These are phyloP conservation scores for Clonostachys sp. DNA, from an alignment of 2,329 filamentous ascomycete species.

Conservation along the genomic window DNA sequence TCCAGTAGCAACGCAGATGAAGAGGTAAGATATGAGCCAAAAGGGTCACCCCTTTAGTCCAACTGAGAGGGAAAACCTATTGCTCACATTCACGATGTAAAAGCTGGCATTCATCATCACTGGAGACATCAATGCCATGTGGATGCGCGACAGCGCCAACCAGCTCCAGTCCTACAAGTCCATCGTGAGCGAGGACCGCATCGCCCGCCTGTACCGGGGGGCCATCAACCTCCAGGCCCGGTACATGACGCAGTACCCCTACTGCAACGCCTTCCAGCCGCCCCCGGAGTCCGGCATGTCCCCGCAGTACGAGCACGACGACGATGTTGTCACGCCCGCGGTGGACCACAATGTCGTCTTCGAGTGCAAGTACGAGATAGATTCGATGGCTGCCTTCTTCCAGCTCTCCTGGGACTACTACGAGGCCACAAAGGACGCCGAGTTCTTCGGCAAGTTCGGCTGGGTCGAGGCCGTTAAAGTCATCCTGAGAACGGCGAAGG, in stretches of 20 bases:
- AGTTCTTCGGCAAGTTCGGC: slow-evolving; percentile 66
- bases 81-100: background rate
- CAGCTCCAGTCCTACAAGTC: slow-evolving; percentile 72
- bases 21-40: slow-evolving; percentile 31
- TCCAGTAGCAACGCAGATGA: slow-evolving; percentile 52
- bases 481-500: slow-evolving; percentile 63
- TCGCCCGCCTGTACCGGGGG: slow-evolving; percentile 67
- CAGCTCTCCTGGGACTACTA: slow-evolving; percentile 79
- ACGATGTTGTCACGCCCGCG: slow-evolving; percentile 56
- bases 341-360: slow-evolving; percentile 71
- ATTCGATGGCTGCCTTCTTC: slow-evolving; percentile 84
- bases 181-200: slow-evolving; percentile 37
- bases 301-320: slow-evolving; percentile 22
- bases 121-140: slow-evolving; percentile 88
- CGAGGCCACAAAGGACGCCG: slow-evolving; percentile 64
- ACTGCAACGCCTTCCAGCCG: slow-evolving; percentile 94
- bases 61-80: background rate
- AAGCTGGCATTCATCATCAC: slow-evolving; percentile 76
- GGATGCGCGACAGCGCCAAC: slow-evolving; percentile 84
- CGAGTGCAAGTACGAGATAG: slow-evolving; percentile 95
- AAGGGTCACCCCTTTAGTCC: too few species aligned
- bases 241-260: slow-evolving; percentile 66
- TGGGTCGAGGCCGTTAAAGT: slow-evolving; percentile 72
- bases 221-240: slow-evolving; percentile 73
- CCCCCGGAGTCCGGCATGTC: slow-evolving; percentile 55